Conservation (phyloP, 2,329 filamentous ascomycete species). For the Rugonectria rugulosa region DNA sequence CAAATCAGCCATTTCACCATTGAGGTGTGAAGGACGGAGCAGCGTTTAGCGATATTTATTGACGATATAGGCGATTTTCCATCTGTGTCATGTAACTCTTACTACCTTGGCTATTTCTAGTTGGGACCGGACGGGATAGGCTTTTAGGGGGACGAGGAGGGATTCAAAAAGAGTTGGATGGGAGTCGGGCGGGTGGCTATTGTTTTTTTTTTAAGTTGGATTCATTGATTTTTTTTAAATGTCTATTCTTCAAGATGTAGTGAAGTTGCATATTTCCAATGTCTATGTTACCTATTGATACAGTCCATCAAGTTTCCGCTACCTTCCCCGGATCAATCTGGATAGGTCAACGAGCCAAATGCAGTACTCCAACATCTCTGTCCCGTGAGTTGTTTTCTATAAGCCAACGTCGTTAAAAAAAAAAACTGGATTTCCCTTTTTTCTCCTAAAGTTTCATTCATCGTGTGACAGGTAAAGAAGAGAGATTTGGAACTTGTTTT, state of each 20-base stretch:
- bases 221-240: constrained; percentile 11
- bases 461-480: constrained; percentile 1
- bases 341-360: not conserved
- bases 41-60: constrained; percentile 2
- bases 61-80: not conserved
- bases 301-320: constrained; percentile 7
- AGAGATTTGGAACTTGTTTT: too few relatives aligned
- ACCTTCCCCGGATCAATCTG: constrained; percentile 2
- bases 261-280: constrained; percentile 16
- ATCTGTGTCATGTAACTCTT: constrained; percentile 10
- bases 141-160: constrained; percentile 19
- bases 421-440: not conserved
- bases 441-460: not conserved
- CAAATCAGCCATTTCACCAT: constrained; percentile 78
- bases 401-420: not conserved
- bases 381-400: not conserved
- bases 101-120: constrained; percentile 17
- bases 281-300: constrained; percentile 10
- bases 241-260: constrained; percentile 1
- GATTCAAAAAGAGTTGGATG: constrained; percentile 29
- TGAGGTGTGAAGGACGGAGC: constrained; percentile 57
- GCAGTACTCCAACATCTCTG: not conserved
- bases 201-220: constrained; percentile 23
- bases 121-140: constrained; percentile 10
- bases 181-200: constrained; percentile 30